Conservation (phyloP, 2,329 filamentous ascomycete species). For the Fusarium illudens region DNA sequence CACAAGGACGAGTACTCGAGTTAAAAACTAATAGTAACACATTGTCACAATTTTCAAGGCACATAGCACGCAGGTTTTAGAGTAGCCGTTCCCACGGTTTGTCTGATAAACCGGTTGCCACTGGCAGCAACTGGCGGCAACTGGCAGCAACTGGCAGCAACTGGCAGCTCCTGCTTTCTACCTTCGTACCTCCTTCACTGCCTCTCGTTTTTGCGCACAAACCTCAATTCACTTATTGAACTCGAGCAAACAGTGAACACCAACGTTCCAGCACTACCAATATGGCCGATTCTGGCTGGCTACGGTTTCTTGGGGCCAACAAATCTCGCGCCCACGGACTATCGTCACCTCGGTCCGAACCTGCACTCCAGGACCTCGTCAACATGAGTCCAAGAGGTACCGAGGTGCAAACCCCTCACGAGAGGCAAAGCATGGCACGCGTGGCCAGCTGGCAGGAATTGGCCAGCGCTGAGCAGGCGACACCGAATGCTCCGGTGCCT, state of each 20-base stretch:
- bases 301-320: constrained; percentile 38
- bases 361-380: constrained; percentile 28
- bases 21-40: not conserved
- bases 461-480: not conserved
- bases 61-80: too few species aligned
- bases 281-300: constrained; percentile 39
- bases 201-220: not conserved
- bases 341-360: constrained; percentile 33
- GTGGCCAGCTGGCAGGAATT: constrained; percentile 28
- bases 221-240: not conserved
- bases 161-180: not conserved
- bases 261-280: not conserved
- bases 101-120: not conserved
- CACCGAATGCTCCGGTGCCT: not conserved
- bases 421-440: constrained; percentile 11
- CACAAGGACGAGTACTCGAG: not conserved
- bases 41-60: not conserved
- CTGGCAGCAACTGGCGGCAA: not conserved
- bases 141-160: not conserved
- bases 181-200: not conserved
- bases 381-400: constrained; percentile 4
- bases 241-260: not conserved
- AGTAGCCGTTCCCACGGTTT: not conserved
- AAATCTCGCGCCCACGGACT: constrained; percentile 35
- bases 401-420: not conserved